These are phyloP conservation scores for Pseudocercospora cruenta DNA, from an alignment of 2,329 filamentous ascomycete species.

Conservation along the genomic window DNA sequence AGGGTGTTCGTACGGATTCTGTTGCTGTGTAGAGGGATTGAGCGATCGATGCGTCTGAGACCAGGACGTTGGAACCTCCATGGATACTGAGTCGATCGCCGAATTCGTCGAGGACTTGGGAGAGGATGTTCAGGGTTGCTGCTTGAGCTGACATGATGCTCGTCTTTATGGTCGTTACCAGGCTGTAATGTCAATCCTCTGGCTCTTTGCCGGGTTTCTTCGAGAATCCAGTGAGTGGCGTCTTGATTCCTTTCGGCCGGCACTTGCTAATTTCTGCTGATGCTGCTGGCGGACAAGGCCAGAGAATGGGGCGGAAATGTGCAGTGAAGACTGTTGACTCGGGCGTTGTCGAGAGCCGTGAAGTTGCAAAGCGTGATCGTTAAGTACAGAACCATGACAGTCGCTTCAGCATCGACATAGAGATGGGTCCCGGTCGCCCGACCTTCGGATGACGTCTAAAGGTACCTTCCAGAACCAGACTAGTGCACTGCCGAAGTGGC, in stretches of 20 bases:
- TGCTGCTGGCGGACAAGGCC: neutral
- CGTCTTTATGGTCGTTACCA: neutral
- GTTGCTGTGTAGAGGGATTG: constrained; percentile 25
- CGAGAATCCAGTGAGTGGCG: neutral
- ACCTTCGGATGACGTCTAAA: constrained; percentile 3
- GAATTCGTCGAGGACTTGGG: constrained; percentile 26
- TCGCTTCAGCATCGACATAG: neutral
- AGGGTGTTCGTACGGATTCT: constrained; percentile 29
- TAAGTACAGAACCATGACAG: neutral
- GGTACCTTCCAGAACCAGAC: constrained; percentile 1
- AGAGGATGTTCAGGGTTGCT: constrained; percentile 22
- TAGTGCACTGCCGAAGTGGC: neutral
- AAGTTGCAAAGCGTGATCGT: neutral
- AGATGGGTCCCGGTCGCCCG: neutral
- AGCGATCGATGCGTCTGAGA: constrained; percentile 29
- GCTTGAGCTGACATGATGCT: constrained; percentile 11
- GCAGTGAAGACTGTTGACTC: neutral
- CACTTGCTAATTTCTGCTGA: neutral
- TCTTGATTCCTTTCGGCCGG: neutral
- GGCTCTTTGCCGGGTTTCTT: neutral
- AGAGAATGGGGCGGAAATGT: neutral
- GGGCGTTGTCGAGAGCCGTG: neutral
- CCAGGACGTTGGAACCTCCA: constrained; percentile 29
- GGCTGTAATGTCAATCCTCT: neutral
- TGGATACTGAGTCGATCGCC: constrained; percentile 27